Evolutionary conservation across 2,329 filamentous ascomycete species (phyloP).

Genomic region (Tothia fuscella): DNA sequence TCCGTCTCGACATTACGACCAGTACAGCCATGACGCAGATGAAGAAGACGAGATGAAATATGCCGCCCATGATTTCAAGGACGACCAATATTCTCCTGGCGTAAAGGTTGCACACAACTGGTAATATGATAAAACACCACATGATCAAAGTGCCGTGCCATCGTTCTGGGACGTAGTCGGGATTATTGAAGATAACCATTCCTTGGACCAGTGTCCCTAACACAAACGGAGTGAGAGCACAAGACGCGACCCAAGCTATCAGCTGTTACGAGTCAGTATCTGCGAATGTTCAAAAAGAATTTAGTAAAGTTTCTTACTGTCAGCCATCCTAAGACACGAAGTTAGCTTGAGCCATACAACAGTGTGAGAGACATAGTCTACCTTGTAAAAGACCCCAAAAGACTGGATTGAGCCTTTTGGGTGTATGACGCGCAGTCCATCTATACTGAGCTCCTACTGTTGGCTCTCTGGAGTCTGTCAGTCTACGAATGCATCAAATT

Average conservation of each 20-base stretch:
- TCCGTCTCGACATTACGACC: slow-evolving; percentile 20
- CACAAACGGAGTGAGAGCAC: slow-evolving; percentile 23
- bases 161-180: slow-evolving; percentile 22
- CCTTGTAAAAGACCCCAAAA: too few species aligned
- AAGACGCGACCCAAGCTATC: slow-evolving; percentile 25
- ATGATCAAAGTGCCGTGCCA: slow-evolving; percentile 31
- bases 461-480: too few species aligned
- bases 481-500: too few species aligned
- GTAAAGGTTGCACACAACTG: slow-evolving; percentile 25
- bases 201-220: slow-evolving; percentile 24
- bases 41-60: slow-evolving; percentile 25
- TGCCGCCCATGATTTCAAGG: slow-evolving; percentile 27
- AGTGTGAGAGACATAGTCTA: too few species aligned
- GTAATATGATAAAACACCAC: slow-evolving; percentile 23
- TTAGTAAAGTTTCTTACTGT: too few species aligned
- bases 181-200: slow-evolving; percentile 25
- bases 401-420: too few species aligned
- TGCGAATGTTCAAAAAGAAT: slow-evolving; percentile 2
- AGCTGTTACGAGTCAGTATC: slow-evolving; percentile 23
- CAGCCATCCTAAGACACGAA: too few species aligned
- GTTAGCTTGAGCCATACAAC: too few species aligned
- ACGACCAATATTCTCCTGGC: slow-evolving; percentile 24
- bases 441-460: too few species aligned
- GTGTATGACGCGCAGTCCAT: too few species aligned
- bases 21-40: slow-evolving; percentile 27